phyloP scores from a whole-genome alignment of 371 early-diverging fungal species.

The Mucor piriformis region DNA sequence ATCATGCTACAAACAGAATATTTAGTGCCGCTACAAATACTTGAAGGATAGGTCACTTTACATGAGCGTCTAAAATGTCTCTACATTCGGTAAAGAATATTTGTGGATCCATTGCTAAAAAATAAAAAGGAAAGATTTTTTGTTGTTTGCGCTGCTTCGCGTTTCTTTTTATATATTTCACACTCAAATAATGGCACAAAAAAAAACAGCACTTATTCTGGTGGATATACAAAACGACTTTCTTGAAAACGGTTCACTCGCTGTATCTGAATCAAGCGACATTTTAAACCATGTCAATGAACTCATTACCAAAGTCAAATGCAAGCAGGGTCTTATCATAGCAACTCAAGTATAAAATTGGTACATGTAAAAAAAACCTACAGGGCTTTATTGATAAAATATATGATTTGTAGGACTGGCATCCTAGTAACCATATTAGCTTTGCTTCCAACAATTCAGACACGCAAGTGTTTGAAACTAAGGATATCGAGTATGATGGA shows the following conservation, averaged over 20 bases:
- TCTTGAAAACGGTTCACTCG: constrained; percentile 41
- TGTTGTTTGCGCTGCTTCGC: neutral
- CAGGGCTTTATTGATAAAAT: neutral
- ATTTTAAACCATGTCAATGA: constrained; percentile 34
- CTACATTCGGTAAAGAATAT: constrained; percentile 30
- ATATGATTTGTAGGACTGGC: constrained; percentile 43
- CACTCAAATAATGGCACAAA: neutral
- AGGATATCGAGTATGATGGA: constrained; percentile 35
- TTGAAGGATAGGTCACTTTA: constrained; percentile 18
- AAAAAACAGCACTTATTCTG: constrained; percentile 38
- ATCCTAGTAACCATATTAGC: constrained; percentile 44
- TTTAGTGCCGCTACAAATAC: too few species aligned
- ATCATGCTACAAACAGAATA: constrained; percentile 43
- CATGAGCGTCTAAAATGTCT: constrained; percentile 38
- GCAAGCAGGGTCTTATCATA: constrained; percentile 26
- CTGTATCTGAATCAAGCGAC: constrained; percentile 32
- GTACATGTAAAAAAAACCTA: neutral
- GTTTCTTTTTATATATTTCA: neutral
- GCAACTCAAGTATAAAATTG: constrained; percentile 43
- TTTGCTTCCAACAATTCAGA: constrained; percentile 42
- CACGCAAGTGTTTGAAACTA: constrained; percentile 31
- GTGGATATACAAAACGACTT: constrained; percentile 55
- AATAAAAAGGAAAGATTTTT: constrained; percentile 12
- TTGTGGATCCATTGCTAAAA: constrained; percentile 12
- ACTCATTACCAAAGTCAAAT: constrained; percentile 30